These are phyloP conservation scores for Aspergillus hiratsukae DNA, from an alignment of 2,329 filamentous ascomycete species.

Conservation along the genomic window DNA sequence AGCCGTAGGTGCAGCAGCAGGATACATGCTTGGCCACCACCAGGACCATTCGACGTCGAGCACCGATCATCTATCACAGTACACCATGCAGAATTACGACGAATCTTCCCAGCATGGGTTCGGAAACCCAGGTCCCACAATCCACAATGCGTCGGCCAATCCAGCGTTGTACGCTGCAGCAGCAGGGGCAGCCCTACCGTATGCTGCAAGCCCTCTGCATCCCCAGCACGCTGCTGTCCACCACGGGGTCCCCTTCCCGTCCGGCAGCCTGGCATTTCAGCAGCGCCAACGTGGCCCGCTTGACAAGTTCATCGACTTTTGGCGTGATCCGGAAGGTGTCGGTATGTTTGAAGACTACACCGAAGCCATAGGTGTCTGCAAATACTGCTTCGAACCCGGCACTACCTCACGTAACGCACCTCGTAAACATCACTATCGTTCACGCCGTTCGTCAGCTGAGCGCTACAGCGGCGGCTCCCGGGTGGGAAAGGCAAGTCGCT, in stretches of 20 bases:
- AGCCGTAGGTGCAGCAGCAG: constrained; percentile 39
- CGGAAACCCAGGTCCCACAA: constrained; percentile 8
- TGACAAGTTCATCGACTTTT: constrained; percentile 55
- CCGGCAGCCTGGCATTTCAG: constrained; percentile 42
- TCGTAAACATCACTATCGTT: constrained; percentile 55
- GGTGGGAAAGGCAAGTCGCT: constrained; percentile 58
- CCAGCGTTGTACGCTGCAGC: constrained; percentile 8
- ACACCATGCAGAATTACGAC: constrained; percentile 29
- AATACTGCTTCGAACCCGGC: constrained; percentile 60
- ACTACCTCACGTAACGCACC: constrained; percentile 55
- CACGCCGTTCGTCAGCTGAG: constrained; percentile 44
- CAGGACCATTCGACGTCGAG: constrained; percentile 31
- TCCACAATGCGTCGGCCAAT: constrained; percentile 8
- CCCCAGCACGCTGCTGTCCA: constrained; percentile 27
- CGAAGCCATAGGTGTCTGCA: constrained; percentile 62
- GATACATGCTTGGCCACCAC: constrained; percentile 36
- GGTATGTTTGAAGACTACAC: constrained; percentile 64
- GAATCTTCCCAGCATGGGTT: constrained; percentile 15
- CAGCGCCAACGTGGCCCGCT: constrained; percentile 56
- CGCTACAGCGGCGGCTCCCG: constrained; percentile 40
- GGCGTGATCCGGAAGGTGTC: constrained; percentile 61
- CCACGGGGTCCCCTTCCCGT: constrained; percentile 23
- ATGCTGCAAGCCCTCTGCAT: constrained; percentile 34
- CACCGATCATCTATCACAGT: constrained; percentile 25
- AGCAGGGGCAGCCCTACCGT: constrained; percentile 32